Percentiles rank a stretch among this genome's conserved stretches.
These are phyloP conservation scores for Ochromonas danica DNA, from an alignment of 108 stramenopile genomes.

Conservation along the genomic window DNA sequence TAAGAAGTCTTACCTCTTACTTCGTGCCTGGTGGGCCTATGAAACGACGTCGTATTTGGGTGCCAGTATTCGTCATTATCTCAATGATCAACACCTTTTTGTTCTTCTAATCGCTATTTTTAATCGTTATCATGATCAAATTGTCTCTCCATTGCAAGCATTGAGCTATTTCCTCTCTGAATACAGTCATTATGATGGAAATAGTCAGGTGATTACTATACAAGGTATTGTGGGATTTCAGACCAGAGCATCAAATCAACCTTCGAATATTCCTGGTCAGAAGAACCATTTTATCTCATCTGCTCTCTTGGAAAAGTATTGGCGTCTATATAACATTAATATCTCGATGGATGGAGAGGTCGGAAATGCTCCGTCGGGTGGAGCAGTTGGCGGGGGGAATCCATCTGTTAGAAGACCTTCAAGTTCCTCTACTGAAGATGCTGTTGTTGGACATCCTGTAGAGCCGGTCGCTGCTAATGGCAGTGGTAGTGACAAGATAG, in stretches of 20 bases:
- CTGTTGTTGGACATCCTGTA: neutral
- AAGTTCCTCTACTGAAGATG: neutral
- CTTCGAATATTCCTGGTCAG: neutral
- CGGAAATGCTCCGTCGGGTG: no score
- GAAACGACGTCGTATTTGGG: conserved; percentile 26
- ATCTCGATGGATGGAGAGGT: neutral
- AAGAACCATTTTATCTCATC: neutral
- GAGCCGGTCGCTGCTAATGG: neutral
- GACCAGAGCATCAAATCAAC: neutral
- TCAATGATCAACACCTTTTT: neutral
- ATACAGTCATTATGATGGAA: neutral
- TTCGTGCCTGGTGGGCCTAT: conserved; percentile 28
- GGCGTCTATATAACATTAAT: neutral
- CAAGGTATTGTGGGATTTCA: conserved; percentile 1
- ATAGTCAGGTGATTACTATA: neutral
- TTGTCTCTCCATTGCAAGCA: neutral
- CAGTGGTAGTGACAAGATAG: neutral
- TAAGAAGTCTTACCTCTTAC: neutral
- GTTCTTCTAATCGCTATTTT: neutral
- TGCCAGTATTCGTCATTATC: neutral
- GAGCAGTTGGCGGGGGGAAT: neutral
- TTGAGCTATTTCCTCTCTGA: neutral
- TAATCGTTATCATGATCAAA: neutral
- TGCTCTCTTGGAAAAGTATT: conserved; percentile 3
- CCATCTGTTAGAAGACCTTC: neutral